A percentile compares a stretch with the other conserved stretches of the same genome.
Conservation (phyloP, 2,329 filamentous ascomycete genomes). For the Colletotrichum sojae region DNA sequence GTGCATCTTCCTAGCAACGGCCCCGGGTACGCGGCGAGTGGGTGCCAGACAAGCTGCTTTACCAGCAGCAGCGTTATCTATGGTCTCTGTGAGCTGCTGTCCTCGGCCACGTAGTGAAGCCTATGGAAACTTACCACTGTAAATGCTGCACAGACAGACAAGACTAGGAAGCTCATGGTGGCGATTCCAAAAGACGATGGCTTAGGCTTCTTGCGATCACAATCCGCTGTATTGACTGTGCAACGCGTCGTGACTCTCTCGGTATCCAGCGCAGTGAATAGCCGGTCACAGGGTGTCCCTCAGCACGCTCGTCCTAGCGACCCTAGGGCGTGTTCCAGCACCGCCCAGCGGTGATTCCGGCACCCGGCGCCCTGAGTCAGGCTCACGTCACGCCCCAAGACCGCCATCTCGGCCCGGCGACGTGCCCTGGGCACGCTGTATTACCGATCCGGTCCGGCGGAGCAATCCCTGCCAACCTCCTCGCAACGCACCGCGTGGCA, state of each 20-base stretch:
- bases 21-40: constrained; percentile 18
- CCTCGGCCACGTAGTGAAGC: no score
- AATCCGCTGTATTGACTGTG: background rate
- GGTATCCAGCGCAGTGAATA: no score
- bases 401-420: background rate
- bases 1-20: constrained; percentile 22
- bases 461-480: background rate
- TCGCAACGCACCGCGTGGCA: background rate
- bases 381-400: constrained; percentile 13
- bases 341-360: background rate
- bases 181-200: background rate
- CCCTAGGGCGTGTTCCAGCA: background rate
- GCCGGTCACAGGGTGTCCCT: background rate
- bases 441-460: background rate
- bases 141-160: background rate
- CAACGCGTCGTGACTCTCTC: no score
- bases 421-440: background rate
- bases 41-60: constrained; percentile 25
- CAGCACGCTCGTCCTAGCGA: no score
- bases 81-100: background rate
- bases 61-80: background rate
- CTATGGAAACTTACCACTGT: background rate
- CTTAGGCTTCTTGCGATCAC: background rate
- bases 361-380: constrained; percentile 11
- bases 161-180: constrained; percentile 1